A percentile compares a stretch with the other conserved stretches of the same genome.
Evolutionary conservation across 441 rosid genomes (phyloP).

Genomic region (Bocquillonia castaneifolia): DNA sequence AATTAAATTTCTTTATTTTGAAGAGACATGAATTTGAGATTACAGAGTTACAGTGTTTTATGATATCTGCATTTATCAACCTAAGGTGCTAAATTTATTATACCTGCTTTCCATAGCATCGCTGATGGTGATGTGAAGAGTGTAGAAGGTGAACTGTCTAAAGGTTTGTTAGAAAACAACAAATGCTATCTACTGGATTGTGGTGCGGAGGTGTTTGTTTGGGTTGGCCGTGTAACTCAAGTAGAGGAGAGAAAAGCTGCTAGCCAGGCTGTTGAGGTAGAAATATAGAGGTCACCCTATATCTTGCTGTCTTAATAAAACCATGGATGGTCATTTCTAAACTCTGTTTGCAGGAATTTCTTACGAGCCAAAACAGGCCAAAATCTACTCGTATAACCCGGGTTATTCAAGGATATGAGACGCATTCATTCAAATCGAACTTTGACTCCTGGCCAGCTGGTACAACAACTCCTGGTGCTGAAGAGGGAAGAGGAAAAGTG

Average conservation of each 20-base stretch:
- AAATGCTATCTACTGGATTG: constrained; percentile 85
- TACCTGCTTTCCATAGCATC: constrained; percentile 43
- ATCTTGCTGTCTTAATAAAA: constrained; percentile 22
- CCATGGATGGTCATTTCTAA: constrained; percentile 29
- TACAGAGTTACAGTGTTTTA: background rate
- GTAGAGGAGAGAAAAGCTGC: constrained; percentile 96
- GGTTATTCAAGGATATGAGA: constrained; percentile 92
- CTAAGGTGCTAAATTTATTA: constrained; percentile 28
- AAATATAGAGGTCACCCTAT: constrained; percentile 13
- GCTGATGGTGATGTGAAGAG: constrained; percentile 55
- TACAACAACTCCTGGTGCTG: constrained; percentile 65
- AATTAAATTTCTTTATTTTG: background rate
- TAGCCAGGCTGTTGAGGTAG: constrained; percentile 81
- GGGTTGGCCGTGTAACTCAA: constrained; percentile 97
- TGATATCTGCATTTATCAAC: background rate
- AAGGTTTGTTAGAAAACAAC: constrained; percentile 78
- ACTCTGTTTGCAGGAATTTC: constrained; percentile 59
- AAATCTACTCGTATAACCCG: constrained; percentile 76
- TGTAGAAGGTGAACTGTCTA: constrained; percentile 82
- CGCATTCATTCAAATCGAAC: constrained; percentile 82
- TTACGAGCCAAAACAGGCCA: constrained; percentile 75
- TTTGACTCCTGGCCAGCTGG: constrained; percentile 97
- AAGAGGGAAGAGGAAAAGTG: constrained; percentile 99
- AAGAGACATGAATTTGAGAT: constrained; percentile 7
- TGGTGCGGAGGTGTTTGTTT: constrained; percentile 84